Conservation (phyloP, 805 yeast genomes). For the Ogataea naganishii region DNA sequence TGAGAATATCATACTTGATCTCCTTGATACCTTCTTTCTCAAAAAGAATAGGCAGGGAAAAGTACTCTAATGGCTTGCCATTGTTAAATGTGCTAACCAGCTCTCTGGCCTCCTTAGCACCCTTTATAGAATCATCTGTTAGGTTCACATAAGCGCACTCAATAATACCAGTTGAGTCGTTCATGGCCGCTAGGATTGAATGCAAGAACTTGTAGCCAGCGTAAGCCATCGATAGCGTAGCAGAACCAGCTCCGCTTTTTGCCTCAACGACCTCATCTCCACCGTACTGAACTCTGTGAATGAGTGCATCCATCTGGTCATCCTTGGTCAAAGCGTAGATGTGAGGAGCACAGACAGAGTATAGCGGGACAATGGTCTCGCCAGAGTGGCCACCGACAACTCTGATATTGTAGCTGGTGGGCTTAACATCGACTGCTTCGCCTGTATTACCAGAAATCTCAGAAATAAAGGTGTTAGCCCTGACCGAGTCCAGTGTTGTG, state of each 20-base stretch:
- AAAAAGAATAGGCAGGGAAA: conserved; percentile 57
- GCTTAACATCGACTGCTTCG: conserved; percentile 18
- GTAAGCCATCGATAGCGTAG: conserved; percentile 88
- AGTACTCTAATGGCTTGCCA: conserved; percentile 28
- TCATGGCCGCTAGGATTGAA: conserved; percentile 54
- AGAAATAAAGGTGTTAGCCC: conserved; percentile 77
- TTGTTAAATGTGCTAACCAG: conserved; percentile 25
- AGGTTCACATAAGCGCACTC: conserved; percentile 59
- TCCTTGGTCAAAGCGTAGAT: conserved; percentile 19
- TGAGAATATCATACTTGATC: conserved; percentile 46
- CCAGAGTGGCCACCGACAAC: conserved; percentile 96
- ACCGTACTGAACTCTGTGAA: conserved; percentile 90
- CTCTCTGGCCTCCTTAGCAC: conserved; percentile 42
- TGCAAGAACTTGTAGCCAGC: conserved; percentile 75
- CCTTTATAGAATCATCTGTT: conserved; percentile 36
- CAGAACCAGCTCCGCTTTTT: conserved; percentile 90
- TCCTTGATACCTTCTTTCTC: conserved; percentile 45
- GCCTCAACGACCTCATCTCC: conserved; percentile 95
- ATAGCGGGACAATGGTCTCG: conserved; percentile 84
- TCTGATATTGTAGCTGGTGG: conserved; percentile 52
- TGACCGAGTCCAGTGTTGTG: conserved; percentile 78
- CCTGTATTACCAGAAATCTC: conserved; percentile 34
- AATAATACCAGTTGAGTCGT: conserved; percentile 54
- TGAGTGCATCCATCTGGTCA: conserved; percentile 42
- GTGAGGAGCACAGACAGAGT: conserved; percentile 34